A percentile compares a stretch with the other conserved stretches of the same genome.
These are phyloP conservation scores for Fomitopsis pulvina DNA, from an alignment of 768 basidiomycete genomes.

Conservation along the genomic window DNA sequence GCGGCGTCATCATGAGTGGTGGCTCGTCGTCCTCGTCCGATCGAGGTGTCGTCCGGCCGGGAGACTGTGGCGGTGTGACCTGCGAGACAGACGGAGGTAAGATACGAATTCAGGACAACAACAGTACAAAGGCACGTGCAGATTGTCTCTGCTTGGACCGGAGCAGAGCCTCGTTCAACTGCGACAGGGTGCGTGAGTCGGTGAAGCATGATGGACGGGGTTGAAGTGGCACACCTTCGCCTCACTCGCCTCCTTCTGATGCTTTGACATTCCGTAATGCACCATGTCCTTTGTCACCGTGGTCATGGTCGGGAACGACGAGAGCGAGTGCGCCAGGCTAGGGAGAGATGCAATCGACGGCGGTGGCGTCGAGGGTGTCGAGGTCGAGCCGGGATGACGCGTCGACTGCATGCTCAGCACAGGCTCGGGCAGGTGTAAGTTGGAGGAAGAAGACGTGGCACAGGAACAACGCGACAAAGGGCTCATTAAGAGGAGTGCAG, in stretches of 20 bases:
- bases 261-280: conserved; percentile 19
- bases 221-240: conserved; percentile 18
- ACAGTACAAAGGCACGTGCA: neutral
- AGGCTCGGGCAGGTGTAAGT: neutral
- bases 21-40: conserved; percentile 18
- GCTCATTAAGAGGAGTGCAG: neutral
- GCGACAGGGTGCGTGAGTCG: neutral
- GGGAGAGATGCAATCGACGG: conserved; percentile 20
- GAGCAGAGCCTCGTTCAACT: conserved; percentile 21
- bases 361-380: conserved; percentile 4
- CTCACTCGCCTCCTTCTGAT: conserved; percentile 21
- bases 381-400: conserved; percentile 1
- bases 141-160: conserved; percentile 18
- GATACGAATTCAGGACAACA: neutral
- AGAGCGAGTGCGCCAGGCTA: conserved; percentile 24
- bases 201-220: conserved; percentile 1
- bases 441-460: conserved; percentile 1
- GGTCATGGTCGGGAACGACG: conserved; percentile 24
- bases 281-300: conserved; percentile 24
- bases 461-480: conserved; percentile 11
- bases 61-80: conserved; percentile 3
- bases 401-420: neutral
- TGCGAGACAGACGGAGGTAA: neutral
- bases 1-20: conserved; percentile 16
- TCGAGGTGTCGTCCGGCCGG: conserved; percentile 7